Base-by-base conservation (phyloP, 1,139 yeast species). In the Blastobotrys serpentis region DNA sequence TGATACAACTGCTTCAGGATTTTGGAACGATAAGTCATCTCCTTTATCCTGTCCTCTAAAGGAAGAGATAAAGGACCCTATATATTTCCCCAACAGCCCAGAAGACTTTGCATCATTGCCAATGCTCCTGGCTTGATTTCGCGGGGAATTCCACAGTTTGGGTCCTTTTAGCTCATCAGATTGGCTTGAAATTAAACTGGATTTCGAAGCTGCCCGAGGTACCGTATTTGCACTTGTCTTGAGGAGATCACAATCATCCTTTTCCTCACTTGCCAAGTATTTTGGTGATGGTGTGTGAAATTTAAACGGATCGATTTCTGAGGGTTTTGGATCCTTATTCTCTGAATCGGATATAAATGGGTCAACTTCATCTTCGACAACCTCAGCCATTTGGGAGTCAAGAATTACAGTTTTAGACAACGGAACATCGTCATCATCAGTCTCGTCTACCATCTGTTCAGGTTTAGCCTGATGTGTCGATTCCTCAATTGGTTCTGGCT, bases 1-100 rank as follows among this genome's bases (percentile, higher is more conserved):
- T 16, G 54, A 36, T 7, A 50, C 38, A 6, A 52, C 46, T 1
- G 54, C 50, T 18, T 52, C 51, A 2, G 40, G 14, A 2, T 26
- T 19, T 8, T 19, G 16, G 13, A 6, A 11, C 3, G 40, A 19
- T 4, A 36, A 11, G n/a, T 36, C 40, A 4, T 36, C 40, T 11
- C 16, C 19, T 18, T 36, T 25, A 36, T 36, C 19, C n/a, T 36
- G 40, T 4, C 40, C 40, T 19, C 40, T 36, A 11, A 36, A 36
- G 4, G 40, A 36, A 7, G 40, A 36, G 11, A 36, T 36, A 18
- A 36, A 36, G 3, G 40, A 36, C 3, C 40, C 40, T 11, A 36
- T 36, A 11, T 36, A 36, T 19, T 36, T 36, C 10, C 40, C 40
- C 7, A 36, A 14, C 4, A 36, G 10, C 3, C 40, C 40, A n/a